Base-by-base conservation (phyloP, 2,329 filamentous ascomycete genomes). In the Anisogramma anomala region DNA sequence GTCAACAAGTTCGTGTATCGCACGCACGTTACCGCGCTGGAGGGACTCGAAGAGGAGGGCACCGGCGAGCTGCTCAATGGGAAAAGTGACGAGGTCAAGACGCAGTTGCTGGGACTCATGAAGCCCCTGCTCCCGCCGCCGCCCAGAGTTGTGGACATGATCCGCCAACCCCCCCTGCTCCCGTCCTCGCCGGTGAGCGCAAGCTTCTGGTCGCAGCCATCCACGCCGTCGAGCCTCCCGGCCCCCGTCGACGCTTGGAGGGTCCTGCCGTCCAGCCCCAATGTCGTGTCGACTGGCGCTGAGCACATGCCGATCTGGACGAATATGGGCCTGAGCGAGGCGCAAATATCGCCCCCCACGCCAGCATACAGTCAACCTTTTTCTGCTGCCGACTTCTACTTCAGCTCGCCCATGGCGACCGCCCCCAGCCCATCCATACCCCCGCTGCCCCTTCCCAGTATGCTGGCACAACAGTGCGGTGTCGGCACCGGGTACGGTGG, bases 1-100 rank as follows among this genome's bases (percentile, higher is more conserved):
- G 81, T 89, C 68, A 98, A 98, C 77, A 89, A 83, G 65, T 98
- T 93, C 57, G 89, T 98, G 57, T 98, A 84, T 67, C 82, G 87
- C 57, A 88, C 89, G 13, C 79, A 84, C 55, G 87, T 85, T 50
- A 79, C 82, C 47, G 91, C 88, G 33, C 74, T 98, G 40, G 91
- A 98, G 66, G 91, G 91, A 43, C 72, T 96, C 50, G 91, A 98
- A 68, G 91, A 96, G 66, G 89, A 95, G 55, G 91, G 91, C 48
- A 84, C 84, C 35, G 91, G 91, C 49, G 91, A 98, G 67, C 72
- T 98, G 51, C 77, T 96, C 47, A 82, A 83, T 57, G 88, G 88
- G 51, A 84, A 85, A 66, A 87, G 85, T 58, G 87, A 94, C 52
- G 87, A 95, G 53, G 89, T 95, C 63, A 94, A 94, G 75, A 78